Conservation (phyloP, 2,329 filamentous ascomycete species). For the Clarireedia monteithiana region DNA sequence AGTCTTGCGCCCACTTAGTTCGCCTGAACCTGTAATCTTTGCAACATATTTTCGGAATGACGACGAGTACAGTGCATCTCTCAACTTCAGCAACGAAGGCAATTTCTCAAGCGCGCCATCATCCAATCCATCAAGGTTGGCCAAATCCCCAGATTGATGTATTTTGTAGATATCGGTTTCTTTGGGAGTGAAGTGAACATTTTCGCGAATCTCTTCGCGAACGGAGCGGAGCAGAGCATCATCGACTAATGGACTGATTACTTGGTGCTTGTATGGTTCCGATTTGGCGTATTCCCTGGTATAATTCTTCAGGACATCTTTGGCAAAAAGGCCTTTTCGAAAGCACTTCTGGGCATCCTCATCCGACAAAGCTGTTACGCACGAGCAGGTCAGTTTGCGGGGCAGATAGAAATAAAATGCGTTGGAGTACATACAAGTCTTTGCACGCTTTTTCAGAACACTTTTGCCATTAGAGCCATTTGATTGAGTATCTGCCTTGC, state of each 20-base stretch:
- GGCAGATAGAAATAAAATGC: conserved; percentile 9
- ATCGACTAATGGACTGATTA: conserved; percentile 76
- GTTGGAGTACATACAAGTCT: conserved; percentile 31
- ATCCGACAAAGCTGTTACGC: conserved; percentile 23
- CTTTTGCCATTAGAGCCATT: conserved; percentile 34
- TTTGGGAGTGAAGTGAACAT: conserved; percentile 94
- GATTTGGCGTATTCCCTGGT: conserved; percentile 55
- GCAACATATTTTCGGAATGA: conserved; percentile 86
- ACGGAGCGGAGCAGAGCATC: conserved; percentile 77
- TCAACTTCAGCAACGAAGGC: conserved; percentile 82
- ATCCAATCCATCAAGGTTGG: conserved; percentile 90
- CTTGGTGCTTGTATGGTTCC: conserved; percentile 79
- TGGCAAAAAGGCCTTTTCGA: conserved; percentile 57
- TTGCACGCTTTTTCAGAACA: conserved; percentile 44
- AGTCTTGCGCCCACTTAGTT: conserved; percentile 86
- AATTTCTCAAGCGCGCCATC: conserved; percentile 77
- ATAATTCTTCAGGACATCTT: conserved; percentile 49
- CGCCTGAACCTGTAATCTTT: conserved; percentile 75
- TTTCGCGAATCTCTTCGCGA: conserved; percentile 78
- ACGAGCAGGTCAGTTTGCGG: conserved; percentile 12
- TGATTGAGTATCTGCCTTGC: conserved; percentile 46
- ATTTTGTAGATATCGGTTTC: conserved; percentile 99
- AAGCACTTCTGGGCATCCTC: conserved; percentile 40
- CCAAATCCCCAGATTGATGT: conserved; percentile 94
- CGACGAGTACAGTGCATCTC: conserved; percentile 88